phyloP scores from a whole-genome alignment of 176 grass and related monocot genomes.

The Rhynchospora pubera region DNA sequence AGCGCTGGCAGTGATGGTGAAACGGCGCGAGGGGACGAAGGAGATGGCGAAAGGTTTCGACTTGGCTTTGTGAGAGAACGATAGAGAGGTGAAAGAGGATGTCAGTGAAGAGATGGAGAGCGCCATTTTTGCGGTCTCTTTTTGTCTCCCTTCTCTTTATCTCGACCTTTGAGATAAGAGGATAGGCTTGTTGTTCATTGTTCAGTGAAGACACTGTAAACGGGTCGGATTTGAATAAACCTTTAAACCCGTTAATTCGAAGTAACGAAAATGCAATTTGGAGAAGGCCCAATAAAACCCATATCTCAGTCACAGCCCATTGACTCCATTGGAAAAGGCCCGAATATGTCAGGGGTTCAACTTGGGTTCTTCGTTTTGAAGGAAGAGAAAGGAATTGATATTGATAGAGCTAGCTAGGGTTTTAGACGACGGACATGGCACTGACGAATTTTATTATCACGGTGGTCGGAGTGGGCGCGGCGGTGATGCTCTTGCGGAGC shows the following conservation, averaged over 20 bases:
- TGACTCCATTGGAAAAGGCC: background rate
- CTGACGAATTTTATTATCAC: constrained; percentile 87
- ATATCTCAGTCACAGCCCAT: background rate
- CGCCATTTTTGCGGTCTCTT: constrained; percentile 39
- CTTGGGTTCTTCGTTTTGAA: background rate
- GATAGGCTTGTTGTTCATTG: too few relatives aligned
- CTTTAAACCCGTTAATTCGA: background rate
- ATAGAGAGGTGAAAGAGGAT: constrained; percentile 56
- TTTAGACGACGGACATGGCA: constrained; percentile 49
- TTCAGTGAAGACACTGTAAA: background rate
- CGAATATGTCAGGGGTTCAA: background rate
- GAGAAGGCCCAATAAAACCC: background rate
- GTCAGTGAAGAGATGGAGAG: constrained; percentile 62
- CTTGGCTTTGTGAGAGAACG: constrained; percentile 41
- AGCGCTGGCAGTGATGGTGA: constrained; percentile 10
- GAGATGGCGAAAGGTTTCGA: background rate
- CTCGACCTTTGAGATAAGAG: background rate
- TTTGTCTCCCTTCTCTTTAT: background rate
- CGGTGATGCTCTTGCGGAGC: constrained; percentile 69
- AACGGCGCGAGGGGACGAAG: constrained; percentile 20
- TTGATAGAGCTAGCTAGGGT: constrained; percentile 21
- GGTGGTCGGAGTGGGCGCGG: constrained; percentile 74
- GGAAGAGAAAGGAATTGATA: background rate
- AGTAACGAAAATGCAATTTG: too few relatives aligned
- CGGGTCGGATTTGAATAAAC: background rate